phyloP scores from a whole-genome alignment of 2,329 filamentous ascomycete species.

The Zymoseptoria passerinii region DNA sequence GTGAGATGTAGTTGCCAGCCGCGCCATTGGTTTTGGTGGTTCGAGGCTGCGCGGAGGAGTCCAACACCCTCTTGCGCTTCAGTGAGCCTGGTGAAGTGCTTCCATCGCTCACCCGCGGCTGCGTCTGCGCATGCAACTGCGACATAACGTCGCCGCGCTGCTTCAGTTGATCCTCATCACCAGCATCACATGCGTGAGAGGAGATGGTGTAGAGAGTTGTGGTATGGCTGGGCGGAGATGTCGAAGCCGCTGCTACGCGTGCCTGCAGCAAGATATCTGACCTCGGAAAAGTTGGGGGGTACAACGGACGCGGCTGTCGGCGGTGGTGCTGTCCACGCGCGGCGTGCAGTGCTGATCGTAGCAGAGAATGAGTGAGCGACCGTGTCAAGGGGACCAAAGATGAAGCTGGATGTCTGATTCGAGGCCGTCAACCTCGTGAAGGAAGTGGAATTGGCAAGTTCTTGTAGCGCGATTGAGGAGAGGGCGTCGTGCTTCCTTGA shows the following conservation, averaged over 20 bases:
- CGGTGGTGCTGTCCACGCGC: not conserved
- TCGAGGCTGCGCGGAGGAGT: not conserved
- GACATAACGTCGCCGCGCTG: slow-evolving; percentile 23
- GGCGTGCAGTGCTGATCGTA: not conserved
- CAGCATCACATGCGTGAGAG: slow-evolving; percentile 2
- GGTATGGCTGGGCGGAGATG: not conserved
- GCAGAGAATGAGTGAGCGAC: not conserved
- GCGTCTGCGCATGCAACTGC: slow-evolving; percentile 17
- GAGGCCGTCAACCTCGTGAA: not conserved
- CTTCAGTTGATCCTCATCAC: slow-evolving; percentile 14
- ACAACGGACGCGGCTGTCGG: not conserved
- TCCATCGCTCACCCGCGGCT: slow-evolving; percentile 17
- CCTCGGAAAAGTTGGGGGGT: slow-evolving; percentile 5
- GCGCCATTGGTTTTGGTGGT: slow-evolving; percentile 9
- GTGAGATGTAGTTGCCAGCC: slow-evolving; percentile 21
- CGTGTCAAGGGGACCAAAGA: not conserved
- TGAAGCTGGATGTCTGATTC: not conserved
- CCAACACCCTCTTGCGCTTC: slow-evolving; percentile 21
- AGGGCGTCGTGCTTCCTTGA: not conserved
- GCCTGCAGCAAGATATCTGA: not conserved
- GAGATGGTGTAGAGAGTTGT: not conserved
- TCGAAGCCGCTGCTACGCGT: slow-evolving; percentile 1
- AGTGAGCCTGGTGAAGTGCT: slow-evolving; percentile 22
- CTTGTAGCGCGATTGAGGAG: not conserved
- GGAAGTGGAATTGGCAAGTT: not conserved